Evolutionary conservation across 768 basidiomycete genomes (phyloP).

Genomic region (Tephrocybe sp.): DNA sequence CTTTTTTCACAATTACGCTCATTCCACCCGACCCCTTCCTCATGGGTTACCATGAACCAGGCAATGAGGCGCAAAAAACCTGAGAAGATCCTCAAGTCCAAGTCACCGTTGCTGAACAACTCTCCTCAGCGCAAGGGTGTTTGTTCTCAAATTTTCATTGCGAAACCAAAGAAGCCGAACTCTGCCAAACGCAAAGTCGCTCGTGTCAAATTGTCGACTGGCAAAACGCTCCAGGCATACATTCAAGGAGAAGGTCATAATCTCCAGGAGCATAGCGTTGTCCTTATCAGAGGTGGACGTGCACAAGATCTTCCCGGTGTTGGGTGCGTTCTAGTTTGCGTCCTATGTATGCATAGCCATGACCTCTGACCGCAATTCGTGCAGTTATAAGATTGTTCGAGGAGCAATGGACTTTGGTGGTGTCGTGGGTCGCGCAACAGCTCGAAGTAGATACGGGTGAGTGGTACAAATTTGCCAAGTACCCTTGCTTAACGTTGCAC

Average conservation of each 20-base stretch:
- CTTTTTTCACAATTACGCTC: slow-evolving; percentile 37
- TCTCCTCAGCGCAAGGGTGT: slow-evolving; percentile 93
- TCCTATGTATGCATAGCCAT: not conserved
- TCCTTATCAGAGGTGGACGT: slow-evolving; percentile 91
- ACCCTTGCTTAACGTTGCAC: slow-evolving; percentile 13
- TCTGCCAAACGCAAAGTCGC: slow-evolving; percentile 98
- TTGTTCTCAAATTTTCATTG: slow-evolving; percentile 75
- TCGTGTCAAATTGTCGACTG: slow-evolving; percentile 87
- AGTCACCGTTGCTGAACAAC: slow-evolving; percentile 76
- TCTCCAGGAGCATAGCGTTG: slow-evolving; percentile 95
- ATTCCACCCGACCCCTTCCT: slow-evolving; percentile 64
- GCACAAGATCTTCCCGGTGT: slow-evolving; percentile 98
- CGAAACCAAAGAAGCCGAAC: slow-evolving; percentile 96
- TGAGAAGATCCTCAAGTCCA: slow-evolving; percentile 49
- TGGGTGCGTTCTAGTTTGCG: slow-evolving; percentile 51
- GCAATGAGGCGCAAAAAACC: slow-evolving; percentile 78
- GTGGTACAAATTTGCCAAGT: slow-evolving; percentile 17
- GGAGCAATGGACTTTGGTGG: slow-evolving; percentile 91
- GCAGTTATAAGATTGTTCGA: slow-evolving; percentile 92
- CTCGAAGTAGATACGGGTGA: slow-evolving; percentile 93
- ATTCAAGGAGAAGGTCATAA: slow-evolving; percentile 98
- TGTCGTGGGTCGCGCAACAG: slow-evolving; percentile 78
- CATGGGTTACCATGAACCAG: slow-evolving; percentile 79
- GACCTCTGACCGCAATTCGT: not conserved
- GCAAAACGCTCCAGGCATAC: slow-evolving; percentile 89